Evolutionary conservation across 73 alveolate genomes (phyloP).

Genomic region (Durusdinium trenchii): DNA sequence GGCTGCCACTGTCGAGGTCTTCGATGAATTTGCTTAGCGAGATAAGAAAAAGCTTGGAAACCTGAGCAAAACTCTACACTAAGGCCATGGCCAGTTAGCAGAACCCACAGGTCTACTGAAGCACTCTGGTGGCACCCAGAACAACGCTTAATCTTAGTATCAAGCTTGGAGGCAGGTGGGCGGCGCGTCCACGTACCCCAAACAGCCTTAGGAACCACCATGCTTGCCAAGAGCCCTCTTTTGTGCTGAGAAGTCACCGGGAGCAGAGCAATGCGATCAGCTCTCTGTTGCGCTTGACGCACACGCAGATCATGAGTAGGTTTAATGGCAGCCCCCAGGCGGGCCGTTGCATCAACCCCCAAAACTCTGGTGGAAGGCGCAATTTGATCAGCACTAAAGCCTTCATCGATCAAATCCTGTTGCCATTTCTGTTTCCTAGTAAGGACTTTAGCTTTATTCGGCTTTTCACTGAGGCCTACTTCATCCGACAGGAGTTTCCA

Average conservation of each 20-base stretch:
- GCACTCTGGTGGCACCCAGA: neutral
- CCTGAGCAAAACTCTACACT: neutral
- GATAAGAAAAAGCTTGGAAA: neutral
- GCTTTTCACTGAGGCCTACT: slow-evolving; percentile 2
- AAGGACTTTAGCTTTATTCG: neutral
- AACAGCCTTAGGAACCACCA: slow-evolving; percentile 16
- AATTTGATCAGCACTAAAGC: neutral
- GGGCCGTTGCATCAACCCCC: neutral
- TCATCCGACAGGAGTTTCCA: neutral
- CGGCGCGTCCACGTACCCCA: slow-evolving; percentile 12
- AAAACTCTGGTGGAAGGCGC: neutral
- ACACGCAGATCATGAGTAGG: neutral
- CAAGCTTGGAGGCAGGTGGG: neutral
- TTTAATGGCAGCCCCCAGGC: neutral
- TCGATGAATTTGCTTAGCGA: neutral
- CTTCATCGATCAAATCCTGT: neutral
- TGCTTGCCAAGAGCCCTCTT: neutral
- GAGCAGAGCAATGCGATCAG: neutral
- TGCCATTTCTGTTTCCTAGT: neutral
- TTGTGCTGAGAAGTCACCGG: neutral
- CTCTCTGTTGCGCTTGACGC: neutral
- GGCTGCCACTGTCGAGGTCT: neutral
- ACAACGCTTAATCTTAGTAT: neutral
- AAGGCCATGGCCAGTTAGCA: slow-evolving; percentile 51
- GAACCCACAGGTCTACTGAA: neutral